Evolutionary conservation across 495 filamentous ascomycete species (phyloP), one percentile per base, ranked within the genome.

Genomic region (Aspergillus nidulans): DNA sequence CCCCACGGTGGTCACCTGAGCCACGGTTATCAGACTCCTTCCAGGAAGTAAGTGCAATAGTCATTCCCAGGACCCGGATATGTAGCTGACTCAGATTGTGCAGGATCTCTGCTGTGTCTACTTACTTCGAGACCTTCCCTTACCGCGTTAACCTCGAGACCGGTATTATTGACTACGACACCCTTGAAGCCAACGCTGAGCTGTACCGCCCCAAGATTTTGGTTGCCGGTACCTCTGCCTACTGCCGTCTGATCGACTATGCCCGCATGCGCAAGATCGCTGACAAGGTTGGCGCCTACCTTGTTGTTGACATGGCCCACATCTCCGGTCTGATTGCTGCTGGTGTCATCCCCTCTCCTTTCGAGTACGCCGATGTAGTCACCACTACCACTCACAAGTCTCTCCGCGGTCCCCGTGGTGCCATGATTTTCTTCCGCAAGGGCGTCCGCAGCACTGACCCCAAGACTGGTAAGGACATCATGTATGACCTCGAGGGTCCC

Each of bases 381-480:
- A 99, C 95, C 57, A 99, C 95, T 53, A 99, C 95, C 54, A 99
- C 95, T 46, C 95, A 99, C 85, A 99, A 99, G 84, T 96, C 92
- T 47, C 89, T 99, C 64, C 90, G 95, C 79, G 95, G 95, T 49
- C 95, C 95, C 51, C 88, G 95, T 75, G 95, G 95, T 69, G 95
- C 95, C 68, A 99, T 99, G 95, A 99, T 99, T 77, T 99, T 99
- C 83, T 99, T 90, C 85, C 89, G 95, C 66, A 95, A 92, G 76
- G 95, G 95, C 65, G 88, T 97, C 49, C 85, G 92, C 63, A 88
- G 84, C 67, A 84, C 84, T 42, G 90, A 97, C 69, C 76, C 86
- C 69, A 97, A 97, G 84, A 81, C 83, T 51, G 89, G 90, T 62
- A 94, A 97, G 79, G 85, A 97, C 73, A 84, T 82, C 59, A 66